Evolutionary conservation across 139 green algal genomes (phyloP).

Genomic region (Chlamydomonas applanata): DNA sequence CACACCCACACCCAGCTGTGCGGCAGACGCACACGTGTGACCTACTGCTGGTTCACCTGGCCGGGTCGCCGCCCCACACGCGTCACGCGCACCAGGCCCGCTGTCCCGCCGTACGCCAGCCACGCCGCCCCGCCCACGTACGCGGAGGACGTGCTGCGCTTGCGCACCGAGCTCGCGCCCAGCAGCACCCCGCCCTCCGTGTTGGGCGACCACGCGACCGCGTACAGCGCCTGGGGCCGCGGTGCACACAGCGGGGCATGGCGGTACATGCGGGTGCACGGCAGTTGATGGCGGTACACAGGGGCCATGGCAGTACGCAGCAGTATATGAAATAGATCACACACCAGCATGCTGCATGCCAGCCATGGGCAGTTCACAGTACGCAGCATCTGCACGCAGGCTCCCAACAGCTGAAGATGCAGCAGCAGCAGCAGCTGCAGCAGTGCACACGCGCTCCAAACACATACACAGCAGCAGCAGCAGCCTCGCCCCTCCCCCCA

Average conservation of each 20-base stretch:
- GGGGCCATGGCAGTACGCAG: background rate
- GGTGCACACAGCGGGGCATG: background rate
- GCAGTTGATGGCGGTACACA: background rate
- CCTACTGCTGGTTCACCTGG: background rate
- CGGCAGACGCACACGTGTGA: no score
- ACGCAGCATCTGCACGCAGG: no score
- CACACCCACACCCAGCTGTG: no score
- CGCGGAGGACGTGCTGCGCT: background rate
- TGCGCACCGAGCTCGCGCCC: background rate
- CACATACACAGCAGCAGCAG: no score
- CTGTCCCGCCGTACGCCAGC: constrained; percentile 1
- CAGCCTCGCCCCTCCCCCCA: no score
- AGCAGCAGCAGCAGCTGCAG: no score
- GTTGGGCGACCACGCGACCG: constrained; percentile 5
- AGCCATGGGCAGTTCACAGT: no score
- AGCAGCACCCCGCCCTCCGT: background rate
- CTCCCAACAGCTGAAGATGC: no score
- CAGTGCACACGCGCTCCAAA: no score
- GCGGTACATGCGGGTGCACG: background rate
- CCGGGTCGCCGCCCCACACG: background rate
- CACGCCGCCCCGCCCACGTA: background rate
- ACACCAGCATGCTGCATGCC: no score
- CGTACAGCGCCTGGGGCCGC: background rate
- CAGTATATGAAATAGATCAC: background rate
- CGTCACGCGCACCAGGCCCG: background rate